A percentile compares a stretch with the other conserved stretches of the same genome.
phyloP scores from a whole-genome alignment of 225 moss, liverwort and hornwort species.

The Antitrichia curtipendula region DNA sequence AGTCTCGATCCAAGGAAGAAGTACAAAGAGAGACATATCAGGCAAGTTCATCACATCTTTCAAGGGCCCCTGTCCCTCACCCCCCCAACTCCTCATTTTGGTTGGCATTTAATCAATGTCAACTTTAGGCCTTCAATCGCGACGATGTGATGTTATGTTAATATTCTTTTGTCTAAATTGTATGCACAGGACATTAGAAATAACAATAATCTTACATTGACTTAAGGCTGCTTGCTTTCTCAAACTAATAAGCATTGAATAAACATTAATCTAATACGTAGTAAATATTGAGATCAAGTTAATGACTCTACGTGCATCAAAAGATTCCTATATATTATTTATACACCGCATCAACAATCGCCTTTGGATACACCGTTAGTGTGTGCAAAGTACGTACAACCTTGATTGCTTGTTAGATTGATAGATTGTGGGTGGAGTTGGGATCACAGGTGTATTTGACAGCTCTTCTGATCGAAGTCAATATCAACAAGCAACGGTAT shows the following conservation, averaged over 20 bases:
- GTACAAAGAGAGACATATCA: slow-evolving; percentile 51
- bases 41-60: slow-evolving; percentile 11
- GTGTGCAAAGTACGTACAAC: not conserved
- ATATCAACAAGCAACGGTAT: slow-evolving; percentile 71
- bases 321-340: not conserved
- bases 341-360: not conserved
- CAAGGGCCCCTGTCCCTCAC: not conserved
- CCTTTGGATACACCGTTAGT: not conserved
- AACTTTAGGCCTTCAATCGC: not conserved
- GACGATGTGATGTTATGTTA: not conserved
- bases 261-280: not conserved
- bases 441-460: slow-evolving; percentile 69
- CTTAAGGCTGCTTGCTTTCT: not conserved
- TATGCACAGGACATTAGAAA: not conserved
- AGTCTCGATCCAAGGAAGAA: slow-evolving; percentile 15
- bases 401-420: not conserved
- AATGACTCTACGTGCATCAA: not conserved
- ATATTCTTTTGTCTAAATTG: not conserved
- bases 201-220: not conserved
- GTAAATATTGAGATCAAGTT: not conserved
- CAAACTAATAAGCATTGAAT: not conserved
- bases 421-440: not conserved
- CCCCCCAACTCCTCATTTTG: not conserved
- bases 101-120: too few species aligned
- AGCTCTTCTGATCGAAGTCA: slow-evolving; percentile 67